phyloP scores from a whole-genome alignment of 371 early-diverging fungal genomes.

The Rhizopus stolonifer region DNA sequence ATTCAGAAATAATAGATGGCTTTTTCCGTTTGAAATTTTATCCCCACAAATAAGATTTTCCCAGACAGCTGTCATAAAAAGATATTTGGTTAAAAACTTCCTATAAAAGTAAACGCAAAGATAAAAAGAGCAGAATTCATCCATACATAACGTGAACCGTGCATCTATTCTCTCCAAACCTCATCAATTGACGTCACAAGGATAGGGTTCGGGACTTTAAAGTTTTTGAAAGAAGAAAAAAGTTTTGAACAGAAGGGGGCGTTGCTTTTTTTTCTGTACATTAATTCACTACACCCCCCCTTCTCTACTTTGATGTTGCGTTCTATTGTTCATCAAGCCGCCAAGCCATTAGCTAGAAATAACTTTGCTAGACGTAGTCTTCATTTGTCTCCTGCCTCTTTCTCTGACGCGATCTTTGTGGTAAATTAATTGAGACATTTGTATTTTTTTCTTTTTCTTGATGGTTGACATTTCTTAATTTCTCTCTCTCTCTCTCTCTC shows the following conservation, averaged over 20 bases:
- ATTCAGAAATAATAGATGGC: no score
- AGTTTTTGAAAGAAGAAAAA: background rate
- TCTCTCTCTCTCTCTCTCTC: background rate
- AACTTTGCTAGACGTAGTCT: slow-evolving; percentile 50
- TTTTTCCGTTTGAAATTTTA: no score
- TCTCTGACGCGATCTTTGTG: slow-evolving; percentile 72
- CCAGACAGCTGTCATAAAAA: no score
- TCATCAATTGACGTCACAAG: no score
- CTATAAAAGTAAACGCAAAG: no score
- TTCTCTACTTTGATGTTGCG: slow-evolving; percentile 39
- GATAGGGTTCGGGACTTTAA: background rate
- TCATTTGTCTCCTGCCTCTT: slow-evolving; percentile 45
- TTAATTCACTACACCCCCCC: background rate
- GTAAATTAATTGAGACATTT: slow-evolving; percentile 35
- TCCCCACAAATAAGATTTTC: no score
- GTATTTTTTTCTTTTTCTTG: background rate
- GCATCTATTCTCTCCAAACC: no score
- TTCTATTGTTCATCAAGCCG: slow-evolving; percentile 44
- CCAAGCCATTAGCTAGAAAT: slow-evolving; percentile 24
- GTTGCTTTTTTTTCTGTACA: background rate
- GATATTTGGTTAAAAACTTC: no score
- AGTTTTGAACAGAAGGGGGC: slow-evolving; percentile 2
- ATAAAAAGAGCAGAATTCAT: no score
- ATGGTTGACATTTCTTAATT: no score
- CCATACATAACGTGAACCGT: no score